phyloP scores from a whole-genome alignment of 495 filamentous ascomycete species.

The Xylaria telfairii region DNA sequence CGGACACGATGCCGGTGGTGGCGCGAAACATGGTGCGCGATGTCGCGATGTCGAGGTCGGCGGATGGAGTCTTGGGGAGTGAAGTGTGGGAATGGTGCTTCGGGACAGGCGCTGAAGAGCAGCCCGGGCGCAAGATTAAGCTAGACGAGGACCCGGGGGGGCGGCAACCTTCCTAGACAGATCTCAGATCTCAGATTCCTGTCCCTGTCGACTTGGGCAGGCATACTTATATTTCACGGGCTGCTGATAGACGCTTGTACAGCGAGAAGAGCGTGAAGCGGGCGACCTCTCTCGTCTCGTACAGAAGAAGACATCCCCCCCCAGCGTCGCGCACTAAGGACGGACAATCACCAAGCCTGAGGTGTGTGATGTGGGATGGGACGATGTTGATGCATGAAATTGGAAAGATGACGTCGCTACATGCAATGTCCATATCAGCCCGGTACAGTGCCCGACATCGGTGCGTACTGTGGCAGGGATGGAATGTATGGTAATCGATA shows the following conservation, averaged over 20 bases:
- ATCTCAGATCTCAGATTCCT: no score
- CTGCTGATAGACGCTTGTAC: background rate
- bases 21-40: conserved; percentile 23
- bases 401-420: background rate
- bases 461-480: no score
- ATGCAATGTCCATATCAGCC: no score
- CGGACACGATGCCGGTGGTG: conserved; percentile 19
- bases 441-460: no score
- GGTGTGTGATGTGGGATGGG: no score
- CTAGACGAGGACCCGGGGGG: background rate
- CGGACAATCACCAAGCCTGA: no score
- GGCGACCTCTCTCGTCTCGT: background rate
- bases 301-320: background rate
- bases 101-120: no score
- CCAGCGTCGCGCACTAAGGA: background rate
- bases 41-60: background rate
- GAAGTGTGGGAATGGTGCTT: background rate
- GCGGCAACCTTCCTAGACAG: background rate
- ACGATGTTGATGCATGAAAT: background rate
- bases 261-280: background rate
- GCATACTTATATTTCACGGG: background rate
- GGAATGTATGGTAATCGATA: background rate
- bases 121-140: background rate
- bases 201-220: background rate
- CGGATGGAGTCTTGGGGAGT: background rate